Evolutionary conservation across 2,329 filamentous ascomycete species (phyloP).

Genomic region (Sclerotiophoma versabilis): DNA sequence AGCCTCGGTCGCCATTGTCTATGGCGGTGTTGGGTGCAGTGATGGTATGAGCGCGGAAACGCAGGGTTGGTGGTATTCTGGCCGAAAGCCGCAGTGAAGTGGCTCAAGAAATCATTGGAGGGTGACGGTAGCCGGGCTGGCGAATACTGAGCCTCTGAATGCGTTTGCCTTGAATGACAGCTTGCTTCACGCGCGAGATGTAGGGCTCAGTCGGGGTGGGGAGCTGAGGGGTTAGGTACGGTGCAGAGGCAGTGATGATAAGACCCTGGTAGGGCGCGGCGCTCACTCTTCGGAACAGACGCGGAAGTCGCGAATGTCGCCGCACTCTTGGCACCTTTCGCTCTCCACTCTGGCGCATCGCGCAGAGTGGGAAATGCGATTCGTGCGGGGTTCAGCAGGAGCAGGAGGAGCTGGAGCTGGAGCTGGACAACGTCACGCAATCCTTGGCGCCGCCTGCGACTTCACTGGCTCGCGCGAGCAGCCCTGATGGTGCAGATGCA

Average conservation of each 20-base stretch:
- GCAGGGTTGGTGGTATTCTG: conserved; percentile 9
- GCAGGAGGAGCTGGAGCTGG: neutral
- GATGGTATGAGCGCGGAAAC: neutral
- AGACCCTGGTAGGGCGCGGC: neutral
- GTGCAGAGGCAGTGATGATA: neutral
- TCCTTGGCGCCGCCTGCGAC: neutral
- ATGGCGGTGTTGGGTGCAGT: neutral
- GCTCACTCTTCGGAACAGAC: conserved; percentile 1
- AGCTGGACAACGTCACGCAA: neutral
- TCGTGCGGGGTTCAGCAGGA: conserved; percentile 5
- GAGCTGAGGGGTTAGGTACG: neutral
- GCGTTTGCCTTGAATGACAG: neutral
- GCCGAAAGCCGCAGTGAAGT: conserved; percentile 29
- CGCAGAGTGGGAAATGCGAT: neutral
- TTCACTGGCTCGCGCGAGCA: neutral
- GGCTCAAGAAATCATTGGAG: conserved; percentile 38
- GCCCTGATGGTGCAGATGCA: neutral
- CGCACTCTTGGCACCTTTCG: conserved; percentile 12
- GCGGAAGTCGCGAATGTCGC: conserved; percentile 16
- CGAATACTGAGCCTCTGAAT: neutral
- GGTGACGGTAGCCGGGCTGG: neutral
- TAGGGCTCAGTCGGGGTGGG: neutral
- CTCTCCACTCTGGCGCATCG: neutral
- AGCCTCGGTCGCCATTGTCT: conserved; percentile 34
- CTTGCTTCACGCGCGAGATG: neutral